Evolutionary conservation across 2,329 filamentous ascomycete genomes (phyloP), one percentile per base, ranked within the genome.

Genomic region (Colletotrichum brevisporum): DNA sequence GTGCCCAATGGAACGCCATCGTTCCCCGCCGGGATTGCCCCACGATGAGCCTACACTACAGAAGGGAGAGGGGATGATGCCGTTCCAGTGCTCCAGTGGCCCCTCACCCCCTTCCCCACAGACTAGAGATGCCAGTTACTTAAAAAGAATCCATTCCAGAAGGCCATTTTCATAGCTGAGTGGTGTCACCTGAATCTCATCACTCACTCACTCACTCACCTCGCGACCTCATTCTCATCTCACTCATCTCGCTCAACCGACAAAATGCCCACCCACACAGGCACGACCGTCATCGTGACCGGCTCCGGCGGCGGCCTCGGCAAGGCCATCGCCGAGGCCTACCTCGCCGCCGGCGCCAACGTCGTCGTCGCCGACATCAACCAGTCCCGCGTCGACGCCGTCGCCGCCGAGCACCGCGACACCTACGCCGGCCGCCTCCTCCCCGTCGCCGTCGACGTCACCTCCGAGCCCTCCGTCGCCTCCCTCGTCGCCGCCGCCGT

Each of bases 311-410:
- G 76, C 52, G 79, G 79, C 5, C 73, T 81, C 18, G 79, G 80
- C 55, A 74, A 74, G 52, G 66, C 62, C 69, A 76, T 79, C 27
- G 78, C 77, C 39, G 72, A 74, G 21, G 72, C 71, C 50, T 79
- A 77, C 62, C 74, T 81, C 50, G 66, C 71, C 12, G 72, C 73
- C 2, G 78, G 78, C 58, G 76, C 76, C 45, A 77, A 76, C 70
- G 76, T 81, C 31, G 74, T 75, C 54, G 71, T 80, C 60, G 77
- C 78, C 73, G 78, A 81, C 71, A 68, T 79, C 67, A 72, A 74
- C 39, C 52, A 71, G 18, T 55, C 71, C 41, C 70, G 68, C 60
- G 41, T 71, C 52, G 24, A 50, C 31, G 45, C 63, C 45, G 51
- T 60, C 56, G 60, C 48, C 21, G 48, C 59, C 54, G 63, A 68